Percentiles rank a stretch among this genome's conserved stretches.
Evolutionary conservation across 179 eudicot species (phyloP).

Genomic region (Spinacia oleracea): DNA sequence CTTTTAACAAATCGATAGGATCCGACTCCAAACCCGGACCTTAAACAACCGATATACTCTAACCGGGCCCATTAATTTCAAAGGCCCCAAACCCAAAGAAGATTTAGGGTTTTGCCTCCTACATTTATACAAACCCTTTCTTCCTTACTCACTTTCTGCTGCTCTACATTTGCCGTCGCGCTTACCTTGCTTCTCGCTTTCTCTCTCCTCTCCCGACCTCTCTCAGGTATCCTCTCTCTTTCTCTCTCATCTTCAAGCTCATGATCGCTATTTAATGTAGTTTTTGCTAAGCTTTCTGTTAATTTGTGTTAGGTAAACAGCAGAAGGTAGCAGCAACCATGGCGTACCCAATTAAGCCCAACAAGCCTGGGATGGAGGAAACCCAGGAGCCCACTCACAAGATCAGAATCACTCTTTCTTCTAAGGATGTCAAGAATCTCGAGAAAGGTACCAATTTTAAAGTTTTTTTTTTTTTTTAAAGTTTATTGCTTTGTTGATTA

Average conservation of each 20-base stretch:
- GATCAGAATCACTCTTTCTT: constrained; percentile 88
- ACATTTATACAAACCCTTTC: neutral
- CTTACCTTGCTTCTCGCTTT: neutral
- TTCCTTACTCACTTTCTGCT: neutral
- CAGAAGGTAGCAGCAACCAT: constrained; percentile 20
- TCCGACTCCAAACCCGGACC: too few species aligned
- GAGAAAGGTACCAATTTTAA: constrained; percentile 63
- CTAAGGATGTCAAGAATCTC: constrained; percentile 83
- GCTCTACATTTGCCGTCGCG: too few species aligned
- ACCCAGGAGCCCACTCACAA: constrained; percentile 68
- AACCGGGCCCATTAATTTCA: too few species aligned
- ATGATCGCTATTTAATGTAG: neutral
- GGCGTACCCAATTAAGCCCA: constrained; percentile 74
- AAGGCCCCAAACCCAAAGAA: too few species aligned
- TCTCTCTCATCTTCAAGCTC: neutral
- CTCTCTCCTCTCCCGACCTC: neutral
- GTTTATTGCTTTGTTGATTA: neutral
- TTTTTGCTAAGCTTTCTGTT: neutral
- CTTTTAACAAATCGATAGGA: too few species aligned
- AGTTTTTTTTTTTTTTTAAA: neutral
- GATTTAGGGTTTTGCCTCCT: too few species aligned
- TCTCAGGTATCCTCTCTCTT: neutral
- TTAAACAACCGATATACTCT: too few species aligned
- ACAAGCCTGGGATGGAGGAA: constrained; percentile 84
- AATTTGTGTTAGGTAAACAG: neutral